Evolutionary conservation across 1,284 basidiomycete species (phyloP).

Genomic region (Boletus semigastroideus): DNA sequence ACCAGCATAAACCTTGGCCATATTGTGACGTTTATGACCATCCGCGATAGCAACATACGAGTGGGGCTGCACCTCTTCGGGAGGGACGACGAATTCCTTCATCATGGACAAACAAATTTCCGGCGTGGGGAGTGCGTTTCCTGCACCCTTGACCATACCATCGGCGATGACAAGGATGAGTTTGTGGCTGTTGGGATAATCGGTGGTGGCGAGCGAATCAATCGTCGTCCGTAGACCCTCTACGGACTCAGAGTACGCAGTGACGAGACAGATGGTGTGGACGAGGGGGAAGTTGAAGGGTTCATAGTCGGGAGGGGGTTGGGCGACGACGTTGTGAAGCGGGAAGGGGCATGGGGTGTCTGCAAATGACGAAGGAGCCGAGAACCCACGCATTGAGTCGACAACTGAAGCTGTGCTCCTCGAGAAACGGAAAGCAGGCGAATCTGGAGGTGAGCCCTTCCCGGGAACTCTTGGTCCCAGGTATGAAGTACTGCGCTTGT

Average conservation of each 20-base stretch:
- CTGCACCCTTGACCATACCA: constrained; percentile 96
- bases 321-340: constrained; percentile 85
- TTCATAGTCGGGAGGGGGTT: constrained; percentile 89
- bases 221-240: constrained; percentile 97
- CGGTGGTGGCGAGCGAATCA: constrained; percentile 96
- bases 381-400: constrained; percentile 32
- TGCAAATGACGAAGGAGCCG: constrained; percentile 47
- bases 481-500: constrained; percentile 65
- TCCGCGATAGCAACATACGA: constrained; percentile 99
- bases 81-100: constrained; percentile 89
- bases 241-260: constrained; percentile 96
- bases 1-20: constrained; percentile 98
- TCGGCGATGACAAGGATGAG: constrained; percentile 95
- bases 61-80: constrained; percentile 88
- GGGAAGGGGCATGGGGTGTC: constrained; percentile 91
- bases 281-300: constrained; percentile 96
- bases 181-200: constrained; percentile 99
- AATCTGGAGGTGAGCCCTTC: constrained; percentile 72
- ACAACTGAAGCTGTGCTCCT: constrained; percentile 81
- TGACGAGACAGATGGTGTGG: constrained; percentile 95
- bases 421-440: constrained; percentile 72
- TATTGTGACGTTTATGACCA: constrained; percentile 98
- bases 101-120: constrained; percentile 97
- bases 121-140: constrained; percentile 85
- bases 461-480: constrained; percentile 43